phyloP scores from a whole-genome alignment of 441 rosid species.

The Biscutella auriculata region DNA sequence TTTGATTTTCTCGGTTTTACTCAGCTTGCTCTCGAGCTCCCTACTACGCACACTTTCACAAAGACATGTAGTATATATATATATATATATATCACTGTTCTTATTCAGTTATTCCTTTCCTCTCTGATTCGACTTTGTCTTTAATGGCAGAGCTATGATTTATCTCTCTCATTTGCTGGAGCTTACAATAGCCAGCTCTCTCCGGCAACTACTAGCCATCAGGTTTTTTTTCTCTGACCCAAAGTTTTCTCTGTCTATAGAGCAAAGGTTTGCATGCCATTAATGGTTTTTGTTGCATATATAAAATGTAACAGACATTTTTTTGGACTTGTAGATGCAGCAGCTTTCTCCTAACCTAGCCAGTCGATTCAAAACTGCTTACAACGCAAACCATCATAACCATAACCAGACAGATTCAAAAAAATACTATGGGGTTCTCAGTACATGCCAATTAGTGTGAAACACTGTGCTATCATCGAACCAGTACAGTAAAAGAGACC shows the following conservation, averaged over 20 bases:
- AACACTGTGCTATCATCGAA: constrained; percentile 19
- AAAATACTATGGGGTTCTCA: constrained; percentile 20
- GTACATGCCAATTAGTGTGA: constrained; percentile 8
- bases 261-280: no score
- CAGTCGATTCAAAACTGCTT: constrained; percentile 24
- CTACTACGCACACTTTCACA: constrained; percentile 16
- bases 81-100: no score
- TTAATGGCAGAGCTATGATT: constrained; percentile 45
- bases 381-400: constrained; percentile 31
- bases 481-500: constrained; percentile 35
- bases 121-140: neutral
- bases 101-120: constrained; percentile 3
- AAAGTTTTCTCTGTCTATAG: neutral
- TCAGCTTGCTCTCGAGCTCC: constrained; percentile 9
- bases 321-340: constrained; percentile 31
- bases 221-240: constrained; percentile 30
- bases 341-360: constrained; percentile 36
- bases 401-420: constrained; percentile 23
- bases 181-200: constrained; percentile 36
- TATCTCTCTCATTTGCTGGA: constrained; percentile 44
- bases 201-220: constrained; percentile 30
- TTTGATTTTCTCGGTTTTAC: neutral
- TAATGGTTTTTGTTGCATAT: neutral
- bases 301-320: neutral
- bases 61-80: constrained; percentile 40